Evolutionary conservation across 306 rosid species (phyloP).

Genomic region (Castanopsis chinensis): DNA sequence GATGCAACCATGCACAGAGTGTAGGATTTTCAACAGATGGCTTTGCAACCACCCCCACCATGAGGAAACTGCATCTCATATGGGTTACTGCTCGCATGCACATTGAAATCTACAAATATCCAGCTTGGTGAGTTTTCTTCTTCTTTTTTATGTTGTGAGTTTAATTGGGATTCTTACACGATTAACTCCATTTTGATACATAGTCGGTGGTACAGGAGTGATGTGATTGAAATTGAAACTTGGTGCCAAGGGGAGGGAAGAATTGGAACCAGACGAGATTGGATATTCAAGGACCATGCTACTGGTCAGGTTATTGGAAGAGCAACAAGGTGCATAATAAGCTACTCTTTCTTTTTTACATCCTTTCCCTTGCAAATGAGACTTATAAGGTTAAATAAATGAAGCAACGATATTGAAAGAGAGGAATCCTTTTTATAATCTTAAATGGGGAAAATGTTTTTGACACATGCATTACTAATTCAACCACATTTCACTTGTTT

Average conservation of each 20-base stretch:
- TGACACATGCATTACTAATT: neutral
- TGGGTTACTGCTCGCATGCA: slow-evolving; percentile 99
- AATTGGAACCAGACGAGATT: slow-evolving; percentile 91
- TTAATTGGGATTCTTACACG: slow-evolving; percentile 4
- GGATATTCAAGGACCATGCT: slow-evolving; percentile 73
- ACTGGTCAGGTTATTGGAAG: slow-evolving; percentile 81
- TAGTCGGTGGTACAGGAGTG: slow-evolving; percentile 64
- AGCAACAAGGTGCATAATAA: slow-evolving; percentile 70
- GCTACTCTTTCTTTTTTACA: neutral
- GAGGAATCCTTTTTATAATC: neutral
- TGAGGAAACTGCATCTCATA: slow-evolving; percentile 90
- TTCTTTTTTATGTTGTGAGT: slow-evolving; percentile 5
- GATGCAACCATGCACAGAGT: slow-evolving; percentile 95
- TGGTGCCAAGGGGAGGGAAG: slow-evolving; percentile 95
- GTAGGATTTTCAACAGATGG: slow-evolving; percentile 95
- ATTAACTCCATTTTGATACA: slow-evolving; percentile 17
- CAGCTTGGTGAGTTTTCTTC: slow-evolving; percentile 68
- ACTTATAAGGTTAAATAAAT: neutral
- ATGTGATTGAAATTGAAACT: slow-evolving; percentile 92
- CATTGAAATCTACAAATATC: slow-evolving; percentile 92
- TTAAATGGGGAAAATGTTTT: neutral
- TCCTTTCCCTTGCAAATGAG: neutral
- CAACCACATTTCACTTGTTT: neutral
- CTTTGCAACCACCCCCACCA: slow-evolving; percentile 90
- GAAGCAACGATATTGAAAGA: neutral